Percentiles rank a stretch among this genome's conserved stretches.
These are phyloP conservation scores for Ogataea wickerhamii DNA, from an alignment of 805 yeast genomes.

Conservation along the genomic window DNA sequence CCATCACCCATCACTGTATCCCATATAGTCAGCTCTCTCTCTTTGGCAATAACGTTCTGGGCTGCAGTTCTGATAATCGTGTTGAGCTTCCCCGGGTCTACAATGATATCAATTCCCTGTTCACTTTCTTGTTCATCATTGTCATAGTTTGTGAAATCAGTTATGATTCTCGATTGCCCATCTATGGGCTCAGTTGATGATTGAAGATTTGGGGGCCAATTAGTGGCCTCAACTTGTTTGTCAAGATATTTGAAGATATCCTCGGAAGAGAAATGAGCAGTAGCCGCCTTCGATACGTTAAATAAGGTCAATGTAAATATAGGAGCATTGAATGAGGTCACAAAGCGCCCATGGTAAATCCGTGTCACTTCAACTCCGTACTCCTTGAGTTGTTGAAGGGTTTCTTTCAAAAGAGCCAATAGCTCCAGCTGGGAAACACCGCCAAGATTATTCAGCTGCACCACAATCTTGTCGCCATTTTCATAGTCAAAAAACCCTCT, in stretches of 20 bases:
- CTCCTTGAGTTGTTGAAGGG: constrained; percentile 23
- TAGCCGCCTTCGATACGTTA: constrained; percentile 32
- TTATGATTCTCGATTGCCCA: constrained; percentile 24
- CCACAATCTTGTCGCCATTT: constrained; percentile 28
- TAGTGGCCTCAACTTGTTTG: constrained; percentile 30
- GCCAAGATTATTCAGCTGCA: constrained; percentile 37
- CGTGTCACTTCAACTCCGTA: constrained; percentile 30
- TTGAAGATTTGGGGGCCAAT: constrained; percentile 28
- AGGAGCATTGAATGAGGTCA: constrained; percentile 37
- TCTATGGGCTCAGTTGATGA: constrained; percentile 18
- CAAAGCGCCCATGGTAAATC: constrained; percentile 34
- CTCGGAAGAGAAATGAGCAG: constrained; percentile 17
- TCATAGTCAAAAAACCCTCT: constrained; percentile 33
- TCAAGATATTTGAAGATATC: constrained; percentile 32
- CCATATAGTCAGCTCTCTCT: constrained; percentile 38
- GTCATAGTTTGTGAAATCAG: constrained; percentile 27
- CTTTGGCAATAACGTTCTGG: constrained; percentile 29
- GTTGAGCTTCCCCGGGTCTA: constrained; percentile 9
- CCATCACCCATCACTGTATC: constrained; percentile 44
- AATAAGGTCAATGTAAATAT: constrained; percentile 36
- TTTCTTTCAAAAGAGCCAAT: constrained; percentile 27
- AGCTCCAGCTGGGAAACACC: constrained; percentile 36
- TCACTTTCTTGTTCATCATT: constrained; percentile 20
- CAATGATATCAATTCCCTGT: neutral
- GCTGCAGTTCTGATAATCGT: constrained; percentile 27